Percentiles rank a stretch among this genome's conserved stretches.
These are phyloP conservation scores for Metschnikowia borealis DNA, from an alignment of 805 yeast species.

Conservation along the genomic window DNA sequence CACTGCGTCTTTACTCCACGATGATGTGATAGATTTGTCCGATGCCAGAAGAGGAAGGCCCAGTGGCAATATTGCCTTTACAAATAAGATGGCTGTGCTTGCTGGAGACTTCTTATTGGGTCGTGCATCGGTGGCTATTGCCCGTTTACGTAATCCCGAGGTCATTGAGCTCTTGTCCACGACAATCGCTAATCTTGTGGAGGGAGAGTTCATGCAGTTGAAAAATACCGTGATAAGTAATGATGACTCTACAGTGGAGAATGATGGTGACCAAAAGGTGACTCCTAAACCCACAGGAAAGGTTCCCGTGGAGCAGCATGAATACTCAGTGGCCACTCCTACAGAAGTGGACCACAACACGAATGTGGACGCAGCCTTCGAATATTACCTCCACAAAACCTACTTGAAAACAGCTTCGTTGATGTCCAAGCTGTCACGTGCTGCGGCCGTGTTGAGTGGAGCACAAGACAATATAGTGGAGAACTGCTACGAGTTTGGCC, in stretches of 20 bases:
- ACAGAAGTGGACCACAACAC: conserved; percentile 52
- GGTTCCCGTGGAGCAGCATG: conserved; percentile 57
- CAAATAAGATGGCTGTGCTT: conserved; percentile 94
- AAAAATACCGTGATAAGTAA: conserved; percentile 74
- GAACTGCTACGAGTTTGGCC: conserved; percentile 83
- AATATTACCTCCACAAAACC: conserved; percentile 91
- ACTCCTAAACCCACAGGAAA: conserved; percentile 60
- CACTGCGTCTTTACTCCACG: conserved; percentile 92
- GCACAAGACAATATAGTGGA: conserved; percentile 74
- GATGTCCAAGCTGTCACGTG: conserved; percentile 89
- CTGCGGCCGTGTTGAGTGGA: conserved; percentile 90
- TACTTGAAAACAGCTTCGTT: conserved; percentile 92
- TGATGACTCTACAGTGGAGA: conserved; percentile 46
- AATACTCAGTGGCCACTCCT: conserved; percentile 45
- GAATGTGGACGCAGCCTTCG: conserved; percentile 84
- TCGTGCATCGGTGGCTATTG: conserved; percentile 93
- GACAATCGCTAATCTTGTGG: conserved; percentile 93
- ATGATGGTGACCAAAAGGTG: conserved; percentile 41
- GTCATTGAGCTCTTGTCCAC: conserved; percentile 94
- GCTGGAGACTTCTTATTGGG: conserved; percentile 96
- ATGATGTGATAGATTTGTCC: conserved; percentile 90
- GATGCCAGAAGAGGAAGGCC: conserved; percentile 89
- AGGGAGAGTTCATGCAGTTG: conserved; percentile 98
- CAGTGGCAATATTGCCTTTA: conserved; percentile 88
- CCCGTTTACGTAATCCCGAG: conserved; percentile 92